phyloP scores from a whole-genome alignment of 495 filamentous ascomycete species.

The Aspergillus nidulans region DNA sequence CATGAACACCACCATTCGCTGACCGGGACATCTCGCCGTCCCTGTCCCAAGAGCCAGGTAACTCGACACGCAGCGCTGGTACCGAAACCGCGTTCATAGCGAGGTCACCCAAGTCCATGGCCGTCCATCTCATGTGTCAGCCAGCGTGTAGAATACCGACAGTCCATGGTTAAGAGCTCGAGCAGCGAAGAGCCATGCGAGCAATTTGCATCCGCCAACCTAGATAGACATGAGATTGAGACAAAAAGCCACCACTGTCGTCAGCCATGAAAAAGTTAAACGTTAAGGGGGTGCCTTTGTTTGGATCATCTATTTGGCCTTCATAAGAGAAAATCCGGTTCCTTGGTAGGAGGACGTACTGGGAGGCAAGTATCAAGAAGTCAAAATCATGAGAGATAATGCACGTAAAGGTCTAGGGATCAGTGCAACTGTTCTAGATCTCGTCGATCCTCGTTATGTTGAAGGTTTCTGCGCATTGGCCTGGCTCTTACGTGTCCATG shows the following conservation, averaged over 20 bases:
- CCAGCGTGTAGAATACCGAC: too few relatives aligned
- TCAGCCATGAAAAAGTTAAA: neutral
- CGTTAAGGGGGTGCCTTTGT: too few relatives aligned
- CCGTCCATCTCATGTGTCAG: neutral
- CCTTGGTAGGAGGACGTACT: too few relatives aligned
- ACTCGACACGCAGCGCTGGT: too few relatives aligned
- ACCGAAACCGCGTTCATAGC: neutral
- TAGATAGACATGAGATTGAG: neutral
- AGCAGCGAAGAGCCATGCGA: neutral
- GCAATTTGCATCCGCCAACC: neutral
- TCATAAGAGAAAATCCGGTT: too few relatives aligned
- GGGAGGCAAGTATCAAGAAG: too few relatives aligned
- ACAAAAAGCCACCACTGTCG: neutral
- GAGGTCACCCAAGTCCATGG: neutral
- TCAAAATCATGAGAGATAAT: neutral
- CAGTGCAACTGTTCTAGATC: slow-evolving; percentile 22
- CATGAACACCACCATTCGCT: neutral
- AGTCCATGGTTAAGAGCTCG: neutral
- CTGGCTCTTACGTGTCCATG: slow-evolving; percentile 16
- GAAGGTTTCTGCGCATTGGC: neutral
- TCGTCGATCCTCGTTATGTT: slow-evolving; percentile 2
- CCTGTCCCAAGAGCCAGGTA: neutral
- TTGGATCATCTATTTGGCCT: too few relatives aligned
- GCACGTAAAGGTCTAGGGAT: slow-evolving; percentile 20
- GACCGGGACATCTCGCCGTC: neutral